Percentiles rank a stretch among this genome's conserved stretches.
Conservation (phyloP, 257 asterid species). For the Capsicum chinense region DNA sequence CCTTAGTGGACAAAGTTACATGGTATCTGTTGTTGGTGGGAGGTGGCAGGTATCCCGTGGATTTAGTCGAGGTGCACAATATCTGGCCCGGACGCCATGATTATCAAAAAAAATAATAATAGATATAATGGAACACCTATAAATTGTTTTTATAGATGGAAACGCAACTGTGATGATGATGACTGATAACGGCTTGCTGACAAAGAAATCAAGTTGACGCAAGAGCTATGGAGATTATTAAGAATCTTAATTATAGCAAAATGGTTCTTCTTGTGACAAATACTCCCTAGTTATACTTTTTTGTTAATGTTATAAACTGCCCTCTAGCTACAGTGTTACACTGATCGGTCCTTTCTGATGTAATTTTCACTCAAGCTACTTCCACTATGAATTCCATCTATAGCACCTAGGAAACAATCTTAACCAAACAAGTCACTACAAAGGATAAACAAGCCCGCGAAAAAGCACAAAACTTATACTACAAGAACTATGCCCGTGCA, state of each 20-base stretch:
- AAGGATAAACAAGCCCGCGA: background rate
- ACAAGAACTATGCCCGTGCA: background rate
- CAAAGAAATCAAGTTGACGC: background rate
- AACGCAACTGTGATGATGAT: background rate
- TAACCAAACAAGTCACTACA: conserved; percentile 1
- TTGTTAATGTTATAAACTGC: background rate
- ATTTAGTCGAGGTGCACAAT: no score
- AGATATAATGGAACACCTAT: background rate
- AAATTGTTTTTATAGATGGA: background rate
- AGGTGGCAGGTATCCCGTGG: no score
- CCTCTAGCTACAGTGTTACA: background rate
- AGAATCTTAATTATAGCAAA: background rate
- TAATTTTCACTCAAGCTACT: conserved; percentile 15
- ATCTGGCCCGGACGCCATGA: no score
- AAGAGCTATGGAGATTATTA: background rate
- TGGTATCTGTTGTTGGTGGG: no score
- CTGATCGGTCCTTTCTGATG: background rate
- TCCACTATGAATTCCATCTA: background rate
- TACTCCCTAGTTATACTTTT: background rate
- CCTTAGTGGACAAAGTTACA: no score
- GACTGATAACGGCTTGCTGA: conserved; percentile 6
- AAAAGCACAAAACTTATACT: background rate
- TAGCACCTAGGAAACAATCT: conserved; percentile 21
- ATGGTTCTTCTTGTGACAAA: conserved; percentile 15
- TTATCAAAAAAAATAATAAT: no score